These are phyloP conservation scores for Setomelanomma holmii DNA, from an alignment of 2,329 filamentous ascomycete species.

Conservation along the genomic window DNA sequence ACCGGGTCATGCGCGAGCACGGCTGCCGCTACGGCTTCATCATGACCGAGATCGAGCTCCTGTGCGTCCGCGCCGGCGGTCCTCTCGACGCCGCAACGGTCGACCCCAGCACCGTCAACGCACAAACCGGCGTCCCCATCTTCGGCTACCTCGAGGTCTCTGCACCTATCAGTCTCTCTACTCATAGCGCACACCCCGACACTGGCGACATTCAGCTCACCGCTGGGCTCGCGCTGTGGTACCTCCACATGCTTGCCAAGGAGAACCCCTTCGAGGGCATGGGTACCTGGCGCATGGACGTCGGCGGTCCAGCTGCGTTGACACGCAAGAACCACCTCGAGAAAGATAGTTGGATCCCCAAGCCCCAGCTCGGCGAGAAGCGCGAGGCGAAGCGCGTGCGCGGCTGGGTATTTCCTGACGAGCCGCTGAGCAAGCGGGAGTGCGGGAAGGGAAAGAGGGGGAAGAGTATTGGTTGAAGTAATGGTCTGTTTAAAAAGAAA, in stretches of 20 bases:
- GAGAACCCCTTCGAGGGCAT: constrained; percentile 67
- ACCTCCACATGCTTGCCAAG: constrained; percentile 74
- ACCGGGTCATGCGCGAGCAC: constrained; percentile 92
- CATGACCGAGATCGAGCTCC: constrained; percentile 92
- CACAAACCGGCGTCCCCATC: constrained; percentile 67
- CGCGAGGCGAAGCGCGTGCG: constrained; percentile 74
- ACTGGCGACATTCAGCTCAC: constrained; percentile 64
- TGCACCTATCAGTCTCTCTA: constrained; percentile 62
- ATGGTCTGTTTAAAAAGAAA: background rate
- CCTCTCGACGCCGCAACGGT: constrained; percentile 38
- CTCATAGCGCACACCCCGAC: constrained; percentile 41
- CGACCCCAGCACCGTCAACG: constrained; percentile 48
- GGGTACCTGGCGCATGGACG: constrained; percentile 71
- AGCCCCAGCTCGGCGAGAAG: constrained; percentile 75
- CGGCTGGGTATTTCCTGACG: constrained; percentile 79
- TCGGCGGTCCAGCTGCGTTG: constrained; percentile 76
- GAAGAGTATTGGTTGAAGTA: constrained; percentile 25
- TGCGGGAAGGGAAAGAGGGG: constrained; percentile 46
- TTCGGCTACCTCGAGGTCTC: constrained; percentile 88
- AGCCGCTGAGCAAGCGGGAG: constrained; percentile 75
- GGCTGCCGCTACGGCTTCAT: constrained; percentile 95
- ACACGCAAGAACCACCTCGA: constrained; percentile 73
- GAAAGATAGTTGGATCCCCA: constrained; percentile 79
- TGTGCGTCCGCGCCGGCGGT: constrained; percentile 82
- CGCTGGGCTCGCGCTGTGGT: constrained; percentile 78